Conservation (phyloP, 1,284 basidiomycete genomes). For the Pascua guehoae region DNA sequence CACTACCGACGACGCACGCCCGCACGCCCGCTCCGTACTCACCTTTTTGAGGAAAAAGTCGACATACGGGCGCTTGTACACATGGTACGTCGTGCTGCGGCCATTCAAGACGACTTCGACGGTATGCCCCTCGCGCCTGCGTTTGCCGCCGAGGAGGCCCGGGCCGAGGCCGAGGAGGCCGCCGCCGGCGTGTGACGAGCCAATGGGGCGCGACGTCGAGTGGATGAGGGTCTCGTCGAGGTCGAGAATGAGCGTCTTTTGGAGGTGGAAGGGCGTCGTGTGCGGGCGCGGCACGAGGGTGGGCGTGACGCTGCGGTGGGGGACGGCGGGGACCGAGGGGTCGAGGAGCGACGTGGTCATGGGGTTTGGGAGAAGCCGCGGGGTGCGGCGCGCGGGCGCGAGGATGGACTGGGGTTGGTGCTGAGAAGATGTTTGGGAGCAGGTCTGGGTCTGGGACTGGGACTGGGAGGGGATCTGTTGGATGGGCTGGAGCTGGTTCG, state of each 20-base stretch:
- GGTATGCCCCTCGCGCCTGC: slow-evolving; percentile 70
- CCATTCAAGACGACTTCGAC: slow-evolving; percentile 95
- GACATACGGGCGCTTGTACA: slow-evolving; percentile 96
- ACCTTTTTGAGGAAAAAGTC: slow-evolving; percentile 95
- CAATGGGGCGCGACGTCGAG: slow-evolving; percentile 76
- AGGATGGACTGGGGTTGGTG: slow-evolving; percentile 5
- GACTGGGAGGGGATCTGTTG: slow-evolving; percentile 28
- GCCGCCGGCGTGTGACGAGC: slow-evolving; percentile 47
- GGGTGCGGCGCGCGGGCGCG: slow-evolving; percentile 2
- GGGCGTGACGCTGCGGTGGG: slow-evolving; percentile 32
- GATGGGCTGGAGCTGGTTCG: slow-evolving; percentile 1
- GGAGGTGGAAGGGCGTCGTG: slow-evolving; percentile 68
- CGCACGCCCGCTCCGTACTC: slow-evolving; percentile 28
- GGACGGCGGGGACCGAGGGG: slow-evolving; percentile 46
- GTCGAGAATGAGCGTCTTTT: slow-evolving; percentile 91
- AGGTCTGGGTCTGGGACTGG: slow-evolving; percentile 12
- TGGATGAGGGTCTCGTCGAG: slow-evolving; percentile 98
- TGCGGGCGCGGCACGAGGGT: slow-evolving; percentile 23
- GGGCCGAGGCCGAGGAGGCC: slow-evolving; percentile 63
- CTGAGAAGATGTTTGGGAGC: no score
- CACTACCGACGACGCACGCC: background rate
- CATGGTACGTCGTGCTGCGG: slow-evolving; percentile 88
- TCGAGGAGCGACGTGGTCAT: slow-evolving; percentile 42
- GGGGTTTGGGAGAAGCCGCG: slow-evolving; percentile 40
- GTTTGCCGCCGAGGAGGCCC: slow-evolving; percentile 54